A percentile compares a stretch with the other conserved stretches of the same genome.
Conservation (phyloP, 2,329 filamentous ascomycete genomes). For the Pestalotiopsis fici region DNA sequence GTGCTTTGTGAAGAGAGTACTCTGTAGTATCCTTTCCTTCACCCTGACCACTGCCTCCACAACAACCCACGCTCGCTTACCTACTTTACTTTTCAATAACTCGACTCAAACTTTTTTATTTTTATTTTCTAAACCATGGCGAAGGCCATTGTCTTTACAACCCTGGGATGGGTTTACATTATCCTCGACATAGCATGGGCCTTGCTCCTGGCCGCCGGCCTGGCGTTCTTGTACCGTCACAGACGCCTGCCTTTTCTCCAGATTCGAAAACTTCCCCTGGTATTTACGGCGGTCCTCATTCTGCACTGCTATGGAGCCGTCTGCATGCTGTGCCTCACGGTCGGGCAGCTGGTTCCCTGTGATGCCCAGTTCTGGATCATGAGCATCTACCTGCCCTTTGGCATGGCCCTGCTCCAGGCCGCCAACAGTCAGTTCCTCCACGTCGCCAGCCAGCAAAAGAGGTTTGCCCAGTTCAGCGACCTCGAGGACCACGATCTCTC, state of each 20-base stretch:
- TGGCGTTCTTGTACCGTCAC: slow-evolving; percentile 22
- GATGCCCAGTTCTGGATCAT: slow-evolving; percentile 66
- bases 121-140: background rate
- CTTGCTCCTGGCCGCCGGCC: slow-evolving; percentile 18
- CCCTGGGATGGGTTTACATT: slow-evolving; percentile 19
- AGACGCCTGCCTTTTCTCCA: slow-evolving; percentile 30
- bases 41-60: background rate
- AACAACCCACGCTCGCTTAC: background rate
- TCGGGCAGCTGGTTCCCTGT: slow-evolving; percentile 42
- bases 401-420: slow-evolving; percentile 67
- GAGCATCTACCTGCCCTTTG: slow-evolving; percentile 64
- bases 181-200: slow-evolving; percentile 18
- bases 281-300: slow-evolving; percentile 23
- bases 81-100: too few relatives aligned
- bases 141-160: slow-evolving; percentile 4
- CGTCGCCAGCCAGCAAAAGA: slow-evolving; percentile 55
- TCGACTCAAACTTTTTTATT: too few relatives aligned
- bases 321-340: slow-evolving; percentile 24
- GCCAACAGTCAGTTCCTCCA: slow-evolving; percentile 63
- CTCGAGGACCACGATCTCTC: slow-evolving; percentile 15
- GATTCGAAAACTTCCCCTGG: slow-evolving; percentile 26
- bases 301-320: slow-evolving; percentile 21
- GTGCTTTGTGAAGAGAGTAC: background rate
- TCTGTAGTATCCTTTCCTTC: background rate
- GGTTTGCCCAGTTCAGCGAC: slow-evolving; percentile 30